A percentile compares a stretch with the other conserved stretches of the same genome.
These are phyloP conservation scores for Salix caprea DNA, from an alignment of 345 rosid genomes.

Conservation along the genomic window DNA sequence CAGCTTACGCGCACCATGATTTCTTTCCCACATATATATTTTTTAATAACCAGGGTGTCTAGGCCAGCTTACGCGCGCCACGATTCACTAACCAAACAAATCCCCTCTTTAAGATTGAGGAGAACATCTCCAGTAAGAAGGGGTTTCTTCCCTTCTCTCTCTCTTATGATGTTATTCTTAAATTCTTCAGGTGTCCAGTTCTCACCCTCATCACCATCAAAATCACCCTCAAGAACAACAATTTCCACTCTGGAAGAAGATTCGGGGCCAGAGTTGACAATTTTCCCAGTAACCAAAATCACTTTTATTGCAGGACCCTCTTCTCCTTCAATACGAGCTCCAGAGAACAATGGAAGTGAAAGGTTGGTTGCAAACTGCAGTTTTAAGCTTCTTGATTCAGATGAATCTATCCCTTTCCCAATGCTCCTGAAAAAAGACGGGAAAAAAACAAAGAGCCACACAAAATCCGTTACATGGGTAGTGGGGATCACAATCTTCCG, in stretches of 20 bases:
- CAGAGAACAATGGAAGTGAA: conserved; percentile 89
- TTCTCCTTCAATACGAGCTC: conserved; percentile 89
- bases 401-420: conserved; percentile 54
- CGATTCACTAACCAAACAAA: conserved; percentile 58
- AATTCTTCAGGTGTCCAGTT: conserved; percentile 78
- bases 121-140: conserved; percentile 76
- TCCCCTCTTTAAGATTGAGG: conserved; percentile 65
- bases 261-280: conserved; percentile 55
- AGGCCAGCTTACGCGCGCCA: no score
- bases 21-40: no score
- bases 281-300: conserved; percentile 55
- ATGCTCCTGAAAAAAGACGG: conserved; percentile 46
- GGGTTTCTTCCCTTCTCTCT: conserved; percentile 93
- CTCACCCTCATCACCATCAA: conserved; percentile 61
- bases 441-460: conserved; percentile 4
- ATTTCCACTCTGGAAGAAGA: conserved; percentile 79
- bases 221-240: conserved; percentile 90
- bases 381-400: conserved; percentile 61
- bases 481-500: background rate
- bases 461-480: background rate
- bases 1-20: no score
- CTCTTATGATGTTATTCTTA: conserved; percentile 79
- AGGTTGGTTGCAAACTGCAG: conserved; percentile 60
- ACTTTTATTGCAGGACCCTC: conserved; percentile 59
- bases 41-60: no score